Percentiles rank a stretch among this genome's conserved stretches.
phyloP scores from a whole-genome alignment of 2,329 filamentous ascomycete genomes.

The Calonectria naviculata region DNA sequence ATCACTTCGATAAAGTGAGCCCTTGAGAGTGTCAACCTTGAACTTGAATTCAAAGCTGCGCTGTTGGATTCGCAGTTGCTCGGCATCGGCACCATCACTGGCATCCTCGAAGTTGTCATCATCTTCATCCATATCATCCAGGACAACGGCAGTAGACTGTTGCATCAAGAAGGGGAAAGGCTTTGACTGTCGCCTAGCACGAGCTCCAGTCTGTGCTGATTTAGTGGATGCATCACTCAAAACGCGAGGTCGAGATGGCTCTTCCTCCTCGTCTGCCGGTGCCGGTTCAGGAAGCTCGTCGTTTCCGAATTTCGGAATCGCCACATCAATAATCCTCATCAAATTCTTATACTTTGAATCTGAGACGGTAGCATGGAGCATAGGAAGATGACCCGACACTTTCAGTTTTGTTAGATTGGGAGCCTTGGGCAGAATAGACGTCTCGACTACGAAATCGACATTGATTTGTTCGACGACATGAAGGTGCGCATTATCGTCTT shows the following conservation, averaged over 20 bases:
- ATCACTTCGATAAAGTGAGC: constrained; percentile 90
- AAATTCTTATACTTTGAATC: constrained; percentile 97
- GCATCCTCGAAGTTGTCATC: constrained; percentile 77
- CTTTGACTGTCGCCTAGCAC: constrained; percentile 71
- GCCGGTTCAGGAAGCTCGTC: constrained; percentile 39
- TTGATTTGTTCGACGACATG: constrained; percentile 98
- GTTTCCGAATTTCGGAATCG: constrained; percentile 83
- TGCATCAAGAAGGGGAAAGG: constrained; percentile 82
- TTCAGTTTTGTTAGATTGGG: constrained; percentile 92
- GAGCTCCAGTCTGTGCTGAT: constrained; percentile 55
- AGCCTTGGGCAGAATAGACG: constrained; percentile 95
- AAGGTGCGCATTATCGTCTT: constrained; percentile 75
- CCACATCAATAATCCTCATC: constrained; percentile 96
- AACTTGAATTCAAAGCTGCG: constrained; percentile 97
- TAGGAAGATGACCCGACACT: constrained; percentile 90
- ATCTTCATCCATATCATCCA: constrained; percentile 80
- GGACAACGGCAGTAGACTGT: constrained; percentile 79
- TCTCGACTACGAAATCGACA: constrained; percentile 95
- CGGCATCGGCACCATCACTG: constrained; percentile 63
- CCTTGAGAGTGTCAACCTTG: constrained; percentile 92
- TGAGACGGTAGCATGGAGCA: constrained; percentile 91
- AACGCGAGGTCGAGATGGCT: constrained; percentile 54
- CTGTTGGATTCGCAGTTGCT: constrained; percentile 81
- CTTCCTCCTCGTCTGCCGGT: constrained; percentile 37
- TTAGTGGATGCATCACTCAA: constrained; percentile 58